Evolutionary conservation across 371 early-diverging fungal species (phyloP), one percentile per base, ranked within the genome.

Genomic region (Mortierella sp.): DNA sequence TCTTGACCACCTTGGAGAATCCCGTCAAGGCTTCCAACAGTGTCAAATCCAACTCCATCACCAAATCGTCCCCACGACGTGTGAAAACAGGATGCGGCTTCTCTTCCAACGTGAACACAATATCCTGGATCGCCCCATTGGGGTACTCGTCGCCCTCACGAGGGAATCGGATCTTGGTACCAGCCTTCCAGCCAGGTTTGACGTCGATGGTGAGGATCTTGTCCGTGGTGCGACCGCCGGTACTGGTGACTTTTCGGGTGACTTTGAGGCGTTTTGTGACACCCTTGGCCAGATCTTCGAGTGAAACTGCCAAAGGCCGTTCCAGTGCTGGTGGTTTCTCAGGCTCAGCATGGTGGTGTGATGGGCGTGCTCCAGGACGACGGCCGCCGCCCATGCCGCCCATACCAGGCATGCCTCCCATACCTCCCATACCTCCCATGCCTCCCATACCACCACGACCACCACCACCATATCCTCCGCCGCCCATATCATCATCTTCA

Each of bases 141-240:
- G 96, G 93, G 50, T 96, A 76, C 80, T 98, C 97, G 88, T 99
- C 99, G 31, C 99, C 99, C 89, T 98, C 97, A 55, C 93, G 94
- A 3, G 94, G 91, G 91, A 97, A 99, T 26, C 95, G 95, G 82
- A 99, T 94, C 90, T 99, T 98, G 75, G 99, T 99, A 11, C 99
- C 99, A 7, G 98, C 95, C 89, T 99, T 99, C 98, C 99, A 98
- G 7, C 99, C 99, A 1, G 99, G 96, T 82, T 97, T 98, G 88
- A 99, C 91, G 77, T 95, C 91, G 79, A 99, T 92, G 45, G 92
- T 92, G n/a, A 99, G 90, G 28, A 97, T 91, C 90, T 98, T 98
- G 79, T 98, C 98, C 0, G 94, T 83, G 0, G 92, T 71, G 0
- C 91, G 87, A 44, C 84, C 60, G 47, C 85, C 81, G 24, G 95